phyloP scores from a whole-genome alignment of 2,329 filamentous ascomycete species.

The Westerdykella sp. region DNA sequence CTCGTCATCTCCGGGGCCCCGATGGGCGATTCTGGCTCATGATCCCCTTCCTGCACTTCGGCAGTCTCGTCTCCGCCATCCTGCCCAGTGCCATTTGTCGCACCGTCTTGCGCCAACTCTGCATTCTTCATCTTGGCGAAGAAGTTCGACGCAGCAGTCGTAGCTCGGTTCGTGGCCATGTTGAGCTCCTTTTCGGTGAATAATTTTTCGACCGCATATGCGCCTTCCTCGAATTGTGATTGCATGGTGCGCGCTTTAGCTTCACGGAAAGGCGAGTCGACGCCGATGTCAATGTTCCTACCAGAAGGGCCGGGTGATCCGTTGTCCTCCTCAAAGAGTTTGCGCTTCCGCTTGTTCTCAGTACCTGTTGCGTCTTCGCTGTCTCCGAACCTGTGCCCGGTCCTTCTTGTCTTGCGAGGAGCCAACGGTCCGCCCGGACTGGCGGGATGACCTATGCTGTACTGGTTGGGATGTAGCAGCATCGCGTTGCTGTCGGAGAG shows the following conservation, averaged over 20 bases:
- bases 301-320: constrained; percentile 52
- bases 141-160: constrained; percentile 52
- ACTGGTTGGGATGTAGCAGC: constrained; percentile 59
- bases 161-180: constrained; percentile 55
- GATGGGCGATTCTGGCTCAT: constrained; percentile 35
- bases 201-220: constrained; percentile 57
- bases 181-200: constrained; percentile 63
- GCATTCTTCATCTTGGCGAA: constrained; percentile 50
- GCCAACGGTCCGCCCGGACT: constrained; percentile 56
- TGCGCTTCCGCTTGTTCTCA: constrained; percentile 53
- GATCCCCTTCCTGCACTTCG: constrained; percentile 23
- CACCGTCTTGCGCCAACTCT: constrained; percentile 21
- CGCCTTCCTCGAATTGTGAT: constrained; percentile 52
- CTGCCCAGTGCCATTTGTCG: constrained; percentile 28
- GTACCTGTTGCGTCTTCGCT: constrained; percentile 42
- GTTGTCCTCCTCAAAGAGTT: constrained; percentile 50
- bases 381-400: constrained; percentile 51
- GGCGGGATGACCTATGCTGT: constrained; percentile 58
- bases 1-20: constrained; percentile 55
- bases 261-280: constrained; percentile 47
- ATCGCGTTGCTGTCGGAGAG: constrained; percentile 61
- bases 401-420: constrained; percentile 58
- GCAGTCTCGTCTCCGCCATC: constrained; percentile 35
- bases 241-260: constrained; percentile 48
- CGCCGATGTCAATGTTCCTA: constrained; percentile 44